Percentiles rank a stretch among this genome's conserved stretches.
phyloP scores from a whole-genome alignment of 371 early-diverging fungal genomes.

The Chytridiales sp. region DNA sequence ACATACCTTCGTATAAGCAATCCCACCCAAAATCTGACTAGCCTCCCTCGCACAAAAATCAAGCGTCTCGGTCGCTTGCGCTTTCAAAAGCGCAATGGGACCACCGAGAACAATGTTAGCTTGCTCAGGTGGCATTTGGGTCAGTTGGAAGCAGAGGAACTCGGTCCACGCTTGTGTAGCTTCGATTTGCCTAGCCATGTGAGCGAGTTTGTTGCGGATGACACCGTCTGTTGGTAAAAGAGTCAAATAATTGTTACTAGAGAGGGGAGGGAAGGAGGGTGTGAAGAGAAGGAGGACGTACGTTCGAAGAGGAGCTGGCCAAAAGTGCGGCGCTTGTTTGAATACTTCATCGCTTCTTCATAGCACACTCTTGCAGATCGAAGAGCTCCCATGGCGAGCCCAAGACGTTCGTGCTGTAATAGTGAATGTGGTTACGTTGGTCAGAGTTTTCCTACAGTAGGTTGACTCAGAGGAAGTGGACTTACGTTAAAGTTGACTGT shows the following conservation, averaged over 20 bases:
- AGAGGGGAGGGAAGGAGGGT: neutral
- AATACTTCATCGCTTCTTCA: constrained; percentile 42
- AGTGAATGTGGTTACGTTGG: constrained; percentile 30
- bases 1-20: constrained; percentile 54
- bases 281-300: neutral
- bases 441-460: constrained; percentile 41
- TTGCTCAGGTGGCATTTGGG: constrained; percentile 55
- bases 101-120: constrained; percentile 55
- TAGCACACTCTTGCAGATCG: constrained; percentile 32
- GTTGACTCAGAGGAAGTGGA: neutral
- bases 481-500: constrained; percentile 6
- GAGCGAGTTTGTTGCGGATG: constrained; percentile 46
- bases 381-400: constrained; percentile 30
- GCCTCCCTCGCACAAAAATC: constrained; percentile 44
- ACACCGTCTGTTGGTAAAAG: constrained; percentile 29
- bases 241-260: too few relatives aligned
- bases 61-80: constrained; percentile 32
- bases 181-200: constrained; percentile 55
- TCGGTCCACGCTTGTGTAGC: constrained; percentile 63
- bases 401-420: constrained; percentile 12
- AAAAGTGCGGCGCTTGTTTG: constrained; percentile 42
- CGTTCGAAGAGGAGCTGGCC: constrained; percentile 43
- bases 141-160: constrained; percentile 61
- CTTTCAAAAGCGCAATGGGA: constrained; percentile 66
- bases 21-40: constrained; percentile 70